Base-by-base conservation (phyloP, 2,329 filamentous ascomycete species). In the Aspergillus fijiensis region DNA sequence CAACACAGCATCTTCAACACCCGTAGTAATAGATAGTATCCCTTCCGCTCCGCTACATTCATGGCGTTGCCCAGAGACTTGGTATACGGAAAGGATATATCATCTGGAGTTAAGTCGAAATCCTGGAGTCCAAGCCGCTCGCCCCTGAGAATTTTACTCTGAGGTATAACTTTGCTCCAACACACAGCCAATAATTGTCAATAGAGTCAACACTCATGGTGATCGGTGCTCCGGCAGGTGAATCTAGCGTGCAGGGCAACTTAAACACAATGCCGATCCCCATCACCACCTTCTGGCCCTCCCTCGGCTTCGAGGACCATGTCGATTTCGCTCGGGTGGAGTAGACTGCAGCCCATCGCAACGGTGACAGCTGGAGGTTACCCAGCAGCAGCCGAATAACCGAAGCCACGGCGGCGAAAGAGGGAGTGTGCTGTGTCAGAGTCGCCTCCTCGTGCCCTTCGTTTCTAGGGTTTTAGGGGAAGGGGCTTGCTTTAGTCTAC, bases 151-250 rank as follows among this genome's bases (percentile, higher is more conserved):
- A 21, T 29, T 33, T 25, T 6, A 35, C 27, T 2, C 27, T 2
- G 27, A 29, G 27, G 27, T 29, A 33, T 29, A 12, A 45, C 27
- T 35, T 5, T 42, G 14, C 39, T 14, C 25, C 16, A 33, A 35
- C 45, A 48, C 27, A 14, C 7, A 33, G 27, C 48, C 53, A 55
- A 55, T 55, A 49, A 55, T 55, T 55, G 53, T 35, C 53, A 55
- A 55, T 55, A 55, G 42, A 55, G 19, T n/a, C 53, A 48, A 21
- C 42, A 29, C 27, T 27, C 23, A 48, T 23, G 39, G 39, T 16
- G 39, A 45, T 45, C 39, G 39, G n/a, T 19, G 33, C 39, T 7
- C 39, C 6, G 14, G 16, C 39, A 45, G 39, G 16, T 19, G 39
- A 45, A 45, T 7, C 39, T 45, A 45, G 39, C 39, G 39, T 45